These are phyloP conservation scores for Gastrolobium villosum DNA, from an alignment of 306 rosid species.

Conservation along the genomic window DNA sequence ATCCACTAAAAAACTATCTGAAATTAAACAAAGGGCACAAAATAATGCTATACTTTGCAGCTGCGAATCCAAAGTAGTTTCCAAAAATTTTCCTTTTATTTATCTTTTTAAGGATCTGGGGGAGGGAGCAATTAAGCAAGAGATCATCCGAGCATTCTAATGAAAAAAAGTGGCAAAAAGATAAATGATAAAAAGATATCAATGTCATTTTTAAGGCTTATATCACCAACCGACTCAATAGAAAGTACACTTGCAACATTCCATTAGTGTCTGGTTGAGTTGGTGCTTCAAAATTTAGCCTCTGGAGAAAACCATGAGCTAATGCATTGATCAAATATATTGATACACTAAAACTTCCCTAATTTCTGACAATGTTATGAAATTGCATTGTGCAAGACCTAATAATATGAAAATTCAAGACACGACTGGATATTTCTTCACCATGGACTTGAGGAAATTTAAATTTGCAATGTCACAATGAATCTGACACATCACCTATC, in stretches of 20 bases:
- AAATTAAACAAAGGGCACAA: not conserved
- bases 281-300: conserved; percentile 14
- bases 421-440: conserved; percentile 2
- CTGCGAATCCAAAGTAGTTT: conserved; percentile 4
- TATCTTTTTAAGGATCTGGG: not conserved
- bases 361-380: conserved; percentile 22
- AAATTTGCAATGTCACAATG: not conserved
- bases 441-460: not conserved
- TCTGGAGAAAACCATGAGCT: not conserved
- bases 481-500: conserved; percentile 21
- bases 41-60: conserved; percentile 20
- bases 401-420: conserved; percentile 32
- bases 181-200: not conserved
- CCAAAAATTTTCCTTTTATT: not conserved
- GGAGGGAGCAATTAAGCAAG: not conserved
- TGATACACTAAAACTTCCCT: not conserved
- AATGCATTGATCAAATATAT: conserved; percentile 15
- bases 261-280: not conserved
- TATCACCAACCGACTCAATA: conserved; percentile 13
- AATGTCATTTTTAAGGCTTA: conserved; percentile 4
- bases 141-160: not conserved
- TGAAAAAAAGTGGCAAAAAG: not conserved
- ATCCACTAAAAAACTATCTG: conserved; percentile 17
- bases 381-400: not conserved
- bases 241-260: conserved; percentile 18